Base-by-base conservation (phyloP, 2,329 filamentous ascomycete species). In the Fulvia fulva region DNA sequence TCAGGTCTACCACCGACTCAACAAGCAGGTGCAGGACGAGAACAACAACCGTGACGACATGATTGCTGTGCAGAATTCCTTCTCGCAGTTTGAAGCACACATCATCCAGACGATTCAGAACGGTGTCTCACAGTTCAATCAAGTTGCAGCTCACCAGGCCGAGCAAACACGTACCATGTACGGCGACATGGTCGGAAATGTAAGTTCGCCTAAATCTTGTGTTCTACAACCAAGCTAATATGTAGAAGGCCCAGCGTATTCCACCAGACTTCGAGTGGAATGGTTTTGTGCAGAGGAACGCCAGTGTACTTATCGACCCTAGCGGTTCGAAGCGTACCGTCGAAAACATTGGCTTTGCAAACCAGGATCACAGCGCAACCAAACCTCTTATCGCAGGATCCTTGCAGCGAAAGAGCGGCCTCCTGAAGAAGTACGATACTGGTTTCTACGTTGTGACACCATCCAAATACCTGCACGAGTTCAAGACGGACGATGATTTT, bases 31-130 rank as follows among this genome's bases (percentile, higher is more conserved):
- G 34, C 80, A 90, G 49, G 91, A 96, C 71, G 94, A 99, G 79
- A 99, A 99, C 81, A 95, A 92, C 79, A 93, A 95, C 77, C 86
- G 88, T 64, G 90, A 96, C 72, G 94, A 99, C 72, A 83, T 97
- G 57, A 83, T 99, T 62, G 83, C 87, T 9, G 89, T 97, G n/a
- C 94, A 99, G 76, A 87, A 88, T 77, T 90, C 90, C 73, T 96
- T 97, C 72, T 81, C 87, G 57, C 81, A 86, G 37, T 99, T 97
- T 67, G 94, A 99, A 75, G 81, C 86, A 0, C 92, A 97, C 72
- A 80, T 97, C 56, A 77, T 99, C 55, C 81, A 88, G 71, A 89
- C 90, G 8, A 76, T 97, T 53, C 93, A 97, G 75, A 83, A 87
- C 68, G 88, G 88, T 53, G 82, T 97, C 77, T 86, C 87, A 63